phyloP scores from a whole-genome alignment of 306 rosid genomes.

The Citrullus amarus region DNA sequence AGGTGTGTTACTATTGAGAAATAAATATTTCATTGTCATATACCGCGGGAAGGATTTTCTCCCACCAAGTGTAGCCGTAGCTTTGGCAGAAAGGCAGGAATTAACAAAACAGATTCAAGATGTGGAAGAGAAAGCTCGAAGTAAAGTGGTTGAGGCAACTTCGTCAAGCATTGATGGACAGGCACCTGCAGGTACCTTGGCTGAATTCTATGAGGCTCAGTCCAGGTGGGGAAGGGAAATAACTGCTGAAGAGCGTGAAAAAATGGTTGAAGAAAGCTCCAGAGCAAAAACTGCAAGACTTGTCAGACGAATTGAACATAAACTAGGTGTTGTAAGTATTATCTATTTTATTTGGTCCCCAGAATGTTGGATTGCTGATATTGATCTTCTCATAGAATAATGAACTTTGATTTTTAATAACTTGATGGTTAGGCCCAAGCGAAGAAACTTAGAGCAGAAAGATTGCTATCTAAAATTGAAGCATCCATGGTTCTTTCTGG shows the following conservation, averaged over 20 bases:
- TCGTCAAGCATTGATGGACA: slow-evolving; percentile 31
- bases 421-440: slow-evolving; percentile 58
- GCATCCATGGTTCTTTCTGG: slow-evolving; percentile 68
- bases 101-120: slow-evolving; percentile 62
- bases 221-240: slow-evolving; percentile 75
- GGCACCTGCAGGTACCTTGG: slow-evolving; percentile 70
- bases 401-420: neutral
- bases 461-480: slow-evolving; percentile 51
- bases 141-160: slow-evolving; percentile 26
- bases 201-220: slow-evolving; percentile 78
- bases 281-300: slow-evolving; percentile 45
- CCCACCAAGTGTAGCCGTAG: slow-evolving; percentile 68
- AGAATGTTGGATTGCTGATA: slow-evolving; percentile 18
- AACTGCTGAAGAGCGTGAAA: slow-evolving; percentile 60
- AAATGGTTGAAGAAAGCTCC: slow-evolving; percentile 67
- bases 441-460: slow-evolving; percentile 74
- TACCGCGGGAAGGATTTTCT: slow-evolving; percentile 92
- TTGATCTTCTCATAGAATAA: slow-evolving; percentile 1
- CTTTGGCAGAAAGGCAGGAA: slow-evolving; percentile 71
- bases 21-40: slow-evolving; percentile 75
- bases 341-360: neutral
- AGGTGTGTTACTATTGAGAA: slow-evolving; percentile 82
- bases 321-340: slow-evolving; percentile 56
- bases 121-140: slow-evolving; percentile 54
- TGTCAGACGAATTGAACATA: slow-evolving; percentile 56